Base-by-base conservation (phyloP, 495 filamentous ascomycete species). In the Neurospora sp. region DNA sequence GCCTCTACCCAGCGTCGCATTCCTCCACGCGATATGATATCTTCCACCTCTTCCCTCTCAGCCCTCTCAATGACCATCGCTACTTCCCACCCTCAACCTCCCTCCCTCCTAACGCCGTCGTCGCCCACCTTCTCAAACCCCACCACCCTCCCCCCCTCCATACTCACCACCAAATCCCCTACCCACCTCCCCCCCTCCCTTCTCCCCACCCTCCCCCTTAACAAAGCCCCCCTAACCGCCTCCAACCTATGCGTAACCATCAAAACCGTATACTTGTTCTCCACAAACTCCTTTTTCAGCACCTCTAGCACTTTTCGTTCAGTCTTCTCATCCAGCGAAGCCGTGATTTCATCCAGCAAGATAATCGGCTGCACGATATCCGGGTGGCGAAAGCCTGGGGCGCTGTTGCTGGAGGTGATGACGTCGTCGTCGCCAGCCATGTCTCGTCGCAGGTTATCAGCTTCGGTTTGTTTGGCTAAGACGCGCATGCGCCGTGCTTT, bases 341-440 rank as follows among this genome's bases (percentile, higher is more conserved):
- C 91, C 1, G 94, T 96, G 3, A 92, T 92, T 77, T 97, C 94
- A 76, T 97, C 94, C 6, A 96, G 83, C 31, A 96, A 86, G 74
- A 96, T 90, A 72, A 96, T 91, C 0, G 78, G 78, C 10, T 75
- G 73, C 35, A 70, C 31, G 74, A 48, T 42, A 76, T 35, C 44
- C 54, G 23, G 48, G 11, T 31, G 0, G 2, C 48, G 4, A 1
- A 27, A 59, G 1, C 11, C 5, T 12, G 48, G 48, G 4, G 9
- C 12, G 14, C 40, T 14, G 14, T 18, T 42, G 16, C 12, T 14
- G 4, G 40, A 42, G 40, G 40, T 42, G 40, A 42, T 16, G 2
- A 42, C 12, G 14, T 18, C 14, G 39, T 12, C 3, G 2, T 40
- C 39, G 1, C 39, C 39, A 5, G 39, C 12, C 39, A 40, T 14